Evolutionary conservation across 306 rosid species (phyloP).

Genomic region (Cucurbita moschata): DNA sequence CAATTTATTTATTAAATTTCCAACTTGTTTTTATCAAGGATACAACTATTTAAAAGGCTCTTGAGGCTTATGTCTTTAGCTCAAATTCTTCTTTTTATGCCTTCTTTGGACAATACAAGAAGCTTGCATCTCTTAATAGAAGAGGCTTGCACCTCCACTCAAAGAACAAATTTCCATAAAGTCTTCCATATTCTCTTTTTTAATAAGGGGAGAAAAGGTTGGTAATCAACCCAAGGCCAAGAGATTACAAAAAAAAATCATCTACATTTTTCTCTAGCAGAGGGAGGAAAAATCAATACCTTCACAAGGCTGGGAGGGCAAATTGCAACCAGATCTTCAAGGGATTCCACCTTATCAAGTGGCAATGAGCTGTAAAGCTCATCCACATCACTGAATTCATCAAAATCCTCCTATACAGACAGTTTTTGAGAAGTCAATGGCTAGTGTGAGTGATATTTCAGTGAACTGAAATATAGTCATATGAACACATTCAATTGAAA

Average conservation of each 20-base stretch:
- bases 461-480: not conserved
- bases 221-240: no score
- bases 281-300: constrained; percentile 24
- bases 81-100: not conserved
- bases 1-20: not conserved
- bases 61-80: not conserved
- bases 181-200: no score
- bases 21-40: not conserved
- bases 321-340: constrained; percentile 74
- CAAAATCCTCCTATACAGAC: constrained; percentile 64
- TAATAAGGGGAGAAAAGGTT: no score
- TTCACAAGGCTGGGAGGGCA: constrained; percentile 70
- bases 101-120: not conserved
- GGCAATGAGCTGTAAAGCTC: constrained; percentile 76
- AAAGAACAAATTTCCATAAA: no score
- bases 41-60: not conserved
- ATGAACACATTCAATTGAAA: not conserved
- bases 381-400: constrained; percentile 78
- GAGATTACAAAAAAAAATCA: no score
- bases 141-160: not conserved
- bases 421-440: not conserved
- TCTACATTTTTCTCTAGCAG: not conserved
- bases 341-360: constrained; percentile 81
- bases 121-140: not conserved
- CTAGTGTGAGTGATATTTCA: not conserved